A percentile compares a stretch with the other conserved stretches of the same genome.
Conservation (phyloP, 2,329 filamentous ascomycete species). For the Pestalotiopsis fici region DNA sequence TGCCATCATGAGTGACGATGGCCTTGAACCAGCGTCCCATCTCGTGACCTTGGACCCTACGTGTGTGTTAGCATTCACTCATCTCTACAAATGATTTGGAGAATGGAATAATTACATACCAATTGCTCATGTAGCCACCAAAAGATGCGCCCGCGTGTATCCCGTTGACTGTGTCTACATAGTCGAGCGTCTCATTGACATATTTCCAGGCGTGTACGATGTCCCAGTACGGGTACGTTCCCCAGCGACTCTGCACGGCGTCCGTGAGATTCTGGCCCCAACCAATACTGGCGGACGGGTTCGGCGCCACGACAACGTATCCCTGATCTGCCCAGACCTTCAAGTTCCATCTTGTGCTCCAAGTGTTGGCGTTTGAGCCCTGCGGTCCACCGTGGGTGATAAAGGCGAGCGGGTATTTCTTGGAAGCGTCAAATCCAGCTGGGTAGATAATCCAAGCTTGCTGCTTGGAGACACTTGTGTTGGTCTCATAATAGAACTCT, state of each 20-base stretch:
- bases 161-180: slow-evolving; percentile 50
- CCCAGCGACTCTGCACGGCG: slow-evolving; percentile 50
- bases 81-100: not conserved
- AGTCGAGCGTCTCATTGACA: slow-evolving; percentile 50
- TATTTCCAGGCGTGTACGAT: slow-evolving; percentile 53
- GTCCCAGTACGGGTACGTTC: slow-evolving; percentile 54
- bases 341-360: slow-evolving; percentile 56
- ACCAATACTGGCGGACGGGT: slow-evolving; percentile 54
- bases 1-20: slow-evolving; percentile 56
- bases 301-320: slow-evolving; percentile 55
- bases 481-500: slow-evolving; percentile 35
- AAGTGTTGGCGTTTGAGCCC: slow-evolving; percentile 51
- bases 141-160: slow-evolving; percentile 55
- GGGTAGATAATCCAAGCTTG: slow-evolving; percentile 34
- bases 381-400: slow-evolving; percentile 56
- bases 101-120: slow-evolving; percentile 11
- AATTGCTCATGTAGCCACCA: slow-evolving; percentile 60
- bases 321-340: slow-evolving; percentile 58
- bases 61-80: slow-evolving; percentile 11
- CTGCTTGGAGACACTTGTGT: slow-evolving; percentile 30
- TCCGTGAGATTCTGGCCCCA: slow-evolving; percentile 57
- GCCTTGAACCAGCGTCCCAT: slow-evolving; percentile 58
- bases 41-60: slow-evolving; percentile 52
- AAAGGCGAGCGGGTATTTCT: slow-evolving; percentile 55
- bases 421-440: slow-evolving; percentile 30